Conservation (phyloP, 345 rosid species). For the Brassica nigra region DNA sequence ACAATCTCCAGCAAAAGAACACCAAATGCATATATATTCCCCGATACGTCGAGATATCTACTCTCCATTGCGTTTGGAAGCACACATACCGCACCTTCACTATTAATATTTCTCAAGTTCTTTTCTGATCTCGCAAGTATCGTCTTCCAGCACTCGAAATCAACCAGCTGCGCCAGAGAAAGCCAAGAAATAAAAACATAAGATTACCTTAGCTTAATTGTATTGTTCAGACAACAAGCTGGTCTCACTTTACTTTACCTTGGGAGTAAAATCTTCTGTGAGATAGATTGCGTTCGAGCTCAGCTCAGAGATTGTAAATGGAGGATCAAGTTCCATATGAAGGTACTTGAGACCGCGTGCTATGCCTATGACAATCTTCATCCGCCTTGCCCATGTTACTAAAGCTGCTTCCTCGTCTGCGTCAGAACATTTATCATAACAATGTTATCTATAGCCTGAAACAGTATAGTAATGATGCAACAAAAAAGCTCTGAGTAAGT, state of each 20-base stretch:
- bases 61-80: constrained; percentile 76
- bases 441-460: not conserved
- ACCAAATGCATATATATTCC: constrained; percentile 88
- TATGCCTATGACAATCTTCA: constrained; percentile 84
- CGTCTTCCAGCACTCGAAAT: constrained; percentile 96
- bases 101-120: constrained; percentile 70
- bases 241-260: constrained; percentile 52
- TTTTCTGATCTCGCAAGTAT: constrained; percentile 88
- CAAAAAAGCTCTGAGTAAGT: constrained; percentile 11
- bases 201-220: constrained; percentile 18
- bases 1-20: constrained; percentile 81
- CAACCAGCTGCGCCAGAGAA: constrained; percentile 70
- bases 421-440: constrained; percentile 10
- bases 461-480: not conserved
- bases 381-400: constrained; percentile 85
- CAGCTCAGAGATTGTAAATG: constrained; percentile 87
- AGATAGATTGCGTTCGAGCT: constrained; percentile 91
- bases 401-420: constrained; percentile 92
- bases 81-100: constrained; percentile 76
- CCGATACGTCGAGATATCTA: constrained; percentile 77
- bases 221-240: constrained; percentile 4
- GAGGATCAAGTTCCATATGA: constrained; percentile 83
- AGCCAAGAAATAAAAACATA: not conserved
- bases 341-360: constrained; percentile 90
- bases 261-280: constrained; percentile 92